Base-by-base conservation (phyloP, 805 yeast species). In the Kodamaea leandrae region DNA sequence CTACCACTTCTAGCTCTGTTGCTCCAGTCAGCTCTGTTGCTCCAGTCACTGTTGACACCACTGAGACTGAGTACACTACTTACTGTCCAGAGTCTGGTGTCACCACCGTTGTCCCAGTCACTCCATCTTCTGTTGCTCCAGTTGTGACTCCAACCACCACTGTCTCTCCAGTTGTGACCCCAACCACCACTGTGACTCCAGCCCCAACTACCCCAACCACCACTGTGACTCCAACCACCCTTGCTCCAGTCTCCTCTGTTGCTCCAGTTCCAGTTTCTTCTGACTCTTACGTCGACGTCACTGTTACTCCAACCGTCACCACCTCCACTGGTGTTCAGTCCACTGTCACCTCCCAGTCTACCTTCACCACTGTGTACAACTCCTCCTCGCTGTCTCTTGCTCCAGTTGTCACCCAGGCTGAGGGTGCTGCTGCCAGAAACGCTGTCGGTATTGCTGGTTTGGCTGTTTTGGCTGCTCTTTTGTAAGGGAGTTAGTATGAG, bases 271-370 rank as follows among this genome's bases (percentile, higher is more conserved):
- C 49, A 9, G 47, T 40, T 7, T 24, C 49, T 15, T 40, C 55
- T 21, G 57, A 64, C 54, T 52, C 64, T 36, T 72, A 68, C 55
- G 76, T 72, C 39, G 78, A 76, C 49, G 62, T 66, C 51, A 74
- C 79, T 45, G 57, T 68, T 44, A 76, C 80, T 35, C 80, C 80
- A 51, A 62, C 70, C 41, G 71, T 63, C 36, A 66, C 74, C 42
- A 61, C 58, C n/a, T 68, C 78, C 26, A 66, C 71, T 40, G 72
- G 65, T 53, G 72, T 70, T 44, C 70, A 73, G 47, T 69, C 74
- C 41, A 72, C 75, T 39, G 49, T 50, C 23, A 54, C 57, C 47
- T 46, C 47, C 16, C 74, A 67, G 55, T 55, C 66, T 38, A 68
- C 76, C 43, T 47, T 60, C 49, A 62, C 68, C 23, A 55, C 70